Evolutionary conservation across 495 filamentous ascomycete genomes (phyloP).

Genomic region (Cercophora samala): DNA sequence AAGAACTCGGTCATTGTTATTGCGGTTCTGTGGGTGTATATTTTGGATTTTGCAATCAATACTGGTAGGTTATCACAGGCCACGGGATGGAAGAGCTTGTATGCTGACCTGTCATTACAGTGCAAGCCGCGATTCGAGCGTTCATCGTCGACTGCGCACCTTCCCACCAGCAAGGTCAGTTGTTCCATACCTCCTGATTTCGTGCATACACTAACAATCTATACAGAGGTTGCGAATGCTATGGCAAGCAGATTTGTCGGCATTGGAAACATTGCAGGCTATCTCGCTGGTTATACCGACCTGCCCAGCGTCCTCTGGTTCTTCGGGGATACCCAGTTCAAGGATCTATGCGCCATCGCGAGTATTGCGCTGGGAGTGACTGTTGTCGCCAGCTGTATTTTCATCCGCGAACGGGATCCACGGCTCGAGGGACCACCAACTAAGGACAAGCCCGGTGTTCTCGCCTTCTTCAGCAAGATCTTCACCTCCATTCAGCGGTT

Average conservation of each 20-base stretch:
- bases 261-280: constrained; percentile 82
- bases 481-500: constrained; percentile 71
- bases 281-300: constrained; percentile 75
- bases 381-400: constrained; percentile 58
- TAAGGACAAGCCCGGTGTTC: constrained; percentile 57
- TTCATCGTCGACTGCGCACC: constrained; percentile 90
- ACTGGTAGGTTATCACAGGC: constrained; percentile 55
- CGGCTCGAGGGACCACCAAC: constrained; percentile 61
- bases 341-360: constrained; percentile 80
- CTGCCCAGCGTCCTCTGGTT: constrained; percentile 68
- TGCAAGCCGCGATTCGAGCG: constrained; percentile 83
- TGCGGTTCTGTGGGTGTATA: constrained; percentile 79
- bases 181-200: neutral
- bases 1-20: constrained; percentile 61
- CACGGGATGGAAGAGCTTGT: neutral
- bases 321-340: constrained; percentile 82
- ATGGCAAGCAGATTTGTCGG: constrained; percentile 81
- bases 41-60: constrained; percentile 88
- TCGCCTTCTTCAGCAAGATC: constrained; percentile 74
- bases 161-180: constrained; percentile 73
- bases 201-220: constrained; percentile 12
- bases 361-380: constrained; percentile 65
- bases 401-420: constrained; percentile 76
- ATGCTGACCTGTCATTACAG: constrained; percentile 36
- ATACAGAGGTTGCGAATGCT: constrained; percentile 70